Evolutionary conservation across 345 rosid genomes (phyloP).

Genomic region (Corchorus olitorius): DNA sequence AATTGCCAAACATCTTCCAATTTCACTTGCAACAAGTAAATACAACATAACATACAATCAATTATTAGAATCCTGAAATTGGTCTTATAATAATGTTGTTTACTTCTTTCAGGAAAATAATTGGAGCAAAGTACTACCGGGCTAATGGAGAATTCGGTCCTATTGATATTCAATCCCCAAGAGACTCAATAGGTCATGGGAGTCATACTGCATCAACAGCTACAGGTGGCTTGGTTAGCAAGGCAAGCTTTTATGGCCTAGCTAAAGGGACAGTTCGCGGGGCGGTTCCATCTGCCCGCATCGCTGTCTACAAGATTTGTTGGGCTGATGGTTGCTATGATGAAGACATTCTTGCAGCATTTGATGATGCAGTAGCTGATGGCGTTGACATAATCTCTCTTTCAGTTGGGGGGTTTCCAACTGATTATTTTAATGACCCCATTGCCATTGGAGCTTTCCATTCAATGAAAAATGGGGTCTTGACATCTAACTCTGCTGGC

Average conservation of each 20-base stretch:
- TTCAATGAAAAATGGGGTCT: slow-evolving; percentile 66
- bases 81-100: no score
- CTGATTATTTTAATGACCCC: slow-evolving; percentile 28
- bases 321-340: slow-evolving; percentile 10
- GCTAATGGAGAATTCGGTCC: no score
- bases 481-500: slow-evolving; percentile 74
- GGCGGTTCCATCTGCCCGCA: slow-evolving; percentile 27
- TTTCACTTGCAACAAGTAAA: slow-evolving; percentile 44
- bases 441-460: slow-evolving; percentile 86
- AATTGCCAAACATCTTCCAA: slow-evolving; percentile 39
- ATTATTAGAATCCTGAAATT: no score
- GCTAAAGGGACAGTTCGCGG: slow-evolving; percentile 29
- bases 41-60: no score
- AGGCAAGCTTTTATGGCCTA: slow-evolving; percentile 26
- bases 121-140: no score
- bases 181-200: slow-evolving; percentile 43
- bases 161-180: slow-evolving; percentile 17
- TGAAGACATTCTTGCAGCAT: slow-evolving; percentile 32
- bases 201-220: slow-evolving; percentile 33
- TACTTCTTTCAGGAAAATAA: no score
- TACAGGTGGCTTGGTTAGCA: not conserved
- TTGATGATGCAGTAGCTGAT: slow-evolving; percentile 44
- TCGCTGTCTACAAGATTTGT: not conserved
- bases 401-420: slow-evolving; percentile 3
- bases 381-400: slow-evolving; percentile 33